phyloP scores from a whole-genome alignment of 148 eudicot genomes.

The Vaccinium darrowii region DNA sequence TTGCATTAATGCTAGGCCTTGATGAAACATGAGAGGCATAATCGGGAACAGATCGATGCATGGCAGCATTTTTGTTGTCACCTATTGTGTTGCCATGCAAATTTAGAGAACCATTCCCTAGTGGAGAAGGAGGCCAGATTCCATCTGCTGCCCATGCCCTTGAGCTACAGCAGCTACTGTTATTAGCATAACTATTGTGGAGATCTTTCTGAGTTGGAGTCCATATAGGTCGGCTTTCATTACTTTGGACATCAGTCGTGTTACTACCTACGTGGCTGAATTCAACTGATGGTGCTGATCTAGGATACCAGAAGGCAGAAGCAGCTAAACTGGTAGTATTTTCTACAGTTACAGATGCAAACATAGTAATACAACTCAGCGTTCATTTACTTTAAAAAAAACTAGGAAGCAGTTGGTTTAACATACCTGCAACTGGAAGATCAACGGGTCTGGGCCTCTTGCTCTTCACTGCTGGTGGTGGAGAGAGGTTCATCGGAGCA shows the following conservation, averaged over 20 bases:
- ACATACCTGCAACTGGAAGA: slow-evolving; percentile 51
- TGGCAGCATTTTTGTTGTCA: slow-evolving; percentile 26
- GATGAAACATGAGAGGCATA: slow-evolving; percentile 29
- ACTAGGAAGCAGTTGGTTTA: not conserved
- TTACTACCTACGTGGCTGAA: slow-evolving; percentile 25
- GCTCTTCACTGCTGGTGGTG: slow-evolving; percentile 46
- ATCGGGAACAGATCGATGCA: slow-evolving; percentile 24
- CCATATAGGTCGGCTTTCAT: slow-evolving; percentile 24
- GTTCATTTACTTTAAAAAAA: not conserved
- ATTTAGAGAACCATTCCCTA: slow-evolving; percentile 32
- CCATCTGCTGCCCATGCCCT: slow-evolving; percentile 29
- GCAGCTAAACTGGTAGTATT: slow-evolving; percentile 24
- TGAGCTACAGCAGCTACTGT: slow-evolving; percentile 25
- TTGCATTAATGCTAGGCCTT: slow-evolving; percentile 23
- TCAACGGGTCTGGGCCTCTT: slow-evolving; percentile 73
- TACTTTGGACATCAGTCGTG: slow-evolving; percentile 23
- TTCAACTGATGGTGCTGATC: slow-evolving; percentile 37
- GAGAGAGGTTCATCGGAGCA: slow-evolving; percentile 38
- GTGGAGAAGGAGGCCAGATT: slow-evolving; percentile 36
- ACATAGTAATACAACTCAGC: slow-evolving; percentile 7
- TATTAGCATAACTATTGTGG: not conserved
- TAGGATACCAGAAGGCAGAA: slow-evolving; percentile 50
- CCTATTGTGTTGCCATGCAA: slow-evolving; percentile 30
- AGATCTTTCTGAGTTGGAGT: slow-evolving; percentile 23
- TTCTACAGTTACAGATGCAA: slow-evolving; percentile 32